Conservation (phyloP, 345 rosid species). For the Eucalyptus lansdowneana region DNA sequence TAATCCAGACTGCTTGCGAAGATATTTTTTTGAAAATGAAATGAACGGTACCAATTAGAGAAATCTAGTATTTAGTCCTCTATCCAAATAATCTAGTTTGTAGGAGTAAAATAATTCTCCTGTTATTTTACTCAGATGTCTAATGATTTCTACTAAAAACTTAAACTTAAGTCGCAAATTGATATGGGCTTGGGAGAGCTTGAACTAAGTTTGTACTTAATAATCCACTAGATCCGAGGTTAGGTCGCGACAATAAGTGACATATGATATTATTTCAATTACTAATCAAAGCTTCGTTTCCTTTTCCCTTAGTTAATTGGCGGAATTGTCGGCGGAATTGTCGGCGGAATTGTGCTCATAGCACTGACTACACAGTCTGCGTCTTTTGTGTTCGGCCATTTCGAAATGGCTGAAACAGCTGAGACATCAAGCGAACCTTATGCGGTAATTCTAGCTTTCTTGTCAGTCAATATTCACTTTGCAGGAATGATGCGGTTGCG, state of each 20-base stretch:
- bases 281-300: neutral
- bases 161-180: too few relatives aligned
- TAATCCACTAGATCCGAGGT: too few relatives aligned
- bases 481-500: slow-evolving; percentile 51
- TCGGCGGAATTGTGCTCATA: slow-evolving; percentile 37
- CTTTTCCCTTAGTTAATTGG: slow-evolving; percentile 23
- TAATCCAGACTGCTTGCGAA: fast-evolving
- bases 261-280: neutral
- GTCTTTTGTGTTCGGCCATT: slow-evolving; percentile 38
- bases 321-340: neutral
- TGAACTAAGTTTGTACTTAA: too few relatives aligned
- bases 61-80: too few relatives aligned
- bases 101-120: too few relatives aligned
- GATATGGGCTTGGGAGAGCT: too few relatives aligned
- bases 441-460: slow-evolving; percentile 40
- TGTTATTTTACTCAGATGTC: too few relatives aligned
- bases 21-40: too few relatives aligned
- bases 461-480: slow-evolving; percentile 46
- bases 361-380: slow-evolving; percentile 29
- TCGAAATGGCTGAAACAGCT: slow-evolving; percentile 20
- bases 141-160: too few relatives aligned
- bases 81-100: too few relatives aligned
- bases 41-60: too few relatives aligned
- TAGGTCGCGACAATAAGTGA: neutral
- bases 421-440: slow-evolving; percentile 42